Conservation (phyloP, 768 basidiomycete species). For the Rubroboletus pulcherrimus region DNA sequence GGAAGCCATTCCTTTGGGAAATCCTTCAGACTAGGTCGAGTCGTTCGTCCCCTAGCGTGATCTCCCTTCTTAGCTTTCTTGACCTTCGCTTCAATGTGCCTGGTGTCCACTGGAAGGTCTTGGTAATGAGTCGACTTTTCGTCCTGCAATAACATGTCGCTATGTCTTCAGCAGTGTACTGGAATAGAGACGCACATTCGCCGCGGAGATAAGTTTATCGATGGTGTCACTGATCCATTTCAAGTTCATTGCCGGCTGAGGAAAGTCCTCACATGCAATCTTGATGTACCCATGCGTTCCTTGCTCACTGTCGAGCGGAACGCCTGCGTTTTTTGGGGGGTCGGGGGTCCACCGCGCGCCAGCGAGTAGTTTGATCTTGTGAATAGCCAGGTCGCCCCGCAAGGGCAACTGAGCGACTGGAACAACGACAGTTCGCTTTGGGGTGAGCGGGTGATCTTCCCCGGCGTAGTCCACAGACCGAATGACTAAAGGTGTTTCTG, state of each 20-base stretch:
- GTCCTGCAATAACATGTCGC: conserved; percentile 22
- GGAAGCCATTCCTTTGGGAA: conserved; percentile 88
- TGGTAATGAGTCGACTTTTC: conserved; percentile 43
- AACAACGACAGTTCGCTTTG: conserved; percentile 71
- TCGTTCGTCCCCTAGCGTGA: conserved; percentile 51
- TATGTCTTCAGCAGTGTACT: conserved; percentile 2
- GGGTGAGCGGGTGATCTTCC: conserved; percentile 66
- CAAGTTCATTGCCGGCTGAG: conserved; percentile 78
- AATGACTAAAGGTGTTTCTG: conserved; percentile 57
- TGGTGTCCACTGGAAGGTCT: conserved; percentile 75
- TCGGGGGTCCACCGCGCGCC: conserved; percentile 82
- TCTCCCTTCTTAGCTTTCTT: conserved; percentile 74
- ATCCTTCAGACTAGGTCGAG: conserved; percentile 66
- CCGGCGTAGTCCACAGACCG: conserved; percentile 76
- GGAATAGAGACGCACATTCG: conserved; percentile 63
- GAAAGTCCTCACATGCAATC: conserved; percentile 87
- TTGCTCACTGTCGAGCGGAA: conserved; percentile 39
- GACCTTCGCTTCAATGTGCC: conserved; percentile 71
- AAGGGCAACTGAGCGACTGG: conserved; percentile 74
- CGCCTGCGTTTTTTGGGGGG: conserved; percentile 67
- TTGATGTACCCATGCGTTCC: conserved; percentile 79
- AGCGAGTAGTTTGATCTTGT: conserved; percentile 86
- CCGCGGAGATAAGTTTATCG: conserved; percentile 71
- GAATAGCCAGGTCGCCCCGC: conserved; percentile 55
- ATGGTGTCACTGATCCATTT: conserved; percentile 92